These are phyloP conservation scores for Lichtheimia hyalospora DNA, from an alignment of 371 early-diverging fungal genomes.

Conservation along the genomic window DNA sequence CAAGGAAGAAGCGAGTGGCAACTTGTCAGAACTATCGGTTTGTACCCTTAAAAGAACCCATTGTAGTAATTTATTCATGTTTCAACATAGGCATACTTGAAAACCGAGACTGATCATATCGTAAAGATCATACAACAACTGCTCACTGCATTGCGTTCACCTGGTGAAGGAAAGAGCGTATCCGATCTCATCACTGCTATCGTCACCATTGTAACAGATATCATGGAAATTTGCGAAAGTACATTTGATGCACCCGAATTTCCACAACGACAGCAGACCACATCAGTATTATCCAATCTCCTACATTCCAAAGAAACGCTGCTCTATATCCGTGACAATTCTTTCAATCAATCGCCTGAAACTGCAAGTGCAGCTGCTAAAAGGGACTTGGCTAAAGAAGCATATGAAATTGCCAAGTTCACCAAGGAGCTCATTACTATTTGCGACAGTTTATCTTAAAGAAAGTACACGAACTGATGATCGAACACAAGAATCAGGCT, in stretches of 20 bases:
- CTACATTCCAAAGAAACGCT: slow-evolving; percentile 66
- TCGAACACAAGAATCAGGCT: too few relatives aligned
- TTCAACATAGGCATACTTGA: slow-evolving; percentile 56
- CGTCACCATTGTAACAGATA: slow-evolving; percentile 52
- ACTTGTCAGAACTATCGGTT: too few relatives aligned
- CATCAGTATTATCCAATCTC: slow-evolving; percentile 69
- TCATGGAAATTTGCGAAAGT: slow-evolving; percentile 41
- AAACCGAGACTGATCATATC: slow-evolving; percentile 83
- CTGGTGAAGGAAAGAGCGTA: slow-evolving; percentile 65
- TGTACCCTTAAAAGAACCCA: too few relatives aligned
- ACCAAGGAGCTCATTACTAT: slow-evolving; percentile 73
- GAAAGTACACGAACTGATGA: too few relatives aligned
- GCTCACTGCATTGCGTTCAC: slow-evolving; percentile 68
- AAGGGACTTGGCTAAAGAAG: slow-evolving; percentile 82
- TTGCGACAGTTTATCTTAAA: slow-evolving; percentile 19
- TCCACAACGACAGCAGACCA: slow-evolving; percentile 39
- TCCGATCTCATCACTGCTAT: slow-evolving; percentile 70
- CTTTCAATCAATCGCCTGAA: slow-evolving; percentile 37
- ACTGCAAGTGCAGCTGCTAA: slow-evolving; percentile 68
- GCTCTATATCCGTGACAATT: slow-evolving; percentile 62
- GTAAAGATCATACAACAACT: slow-evolving; percentile 86
- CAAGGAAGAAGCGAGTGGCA: too few relatives aligned
- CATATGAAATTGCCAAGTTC: slow-evolving; percentile 91
- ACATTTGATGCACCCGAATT: slow-evolving; percentile 40
- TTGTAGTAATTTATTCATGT: too few relatives aligned